A percentile compares a stretch with the other conserved stretches of the same genome.
Conservation (phyloP, 768 basidiomycete genomes). For the Filobasidium wieringae region DNA sequence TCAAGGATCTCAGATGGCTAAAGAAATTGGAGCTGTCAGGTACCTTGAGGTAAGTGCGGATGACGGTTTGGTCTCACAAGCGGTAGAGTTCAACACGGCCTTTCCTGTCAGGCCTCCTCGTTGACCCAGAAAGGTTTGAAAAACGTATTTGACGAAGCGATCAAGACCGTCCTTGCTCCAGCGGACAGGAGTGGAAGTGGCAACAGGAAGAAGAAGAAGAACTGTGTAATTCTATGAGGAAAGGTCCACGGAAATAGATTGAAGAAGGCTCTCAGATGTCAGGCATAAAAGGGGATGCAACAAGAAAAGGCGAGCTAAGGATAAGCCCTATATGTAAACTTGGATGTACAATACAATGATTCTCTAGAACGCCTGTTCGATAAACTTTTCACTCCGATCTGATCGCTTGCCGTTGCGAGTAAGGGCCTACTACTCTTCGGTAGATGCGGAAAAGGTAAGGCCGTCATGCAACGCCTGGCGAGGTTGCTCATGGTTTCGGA, state of each 20-base stretch:
- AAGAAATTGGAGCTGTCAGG: constrained; percentile 90
- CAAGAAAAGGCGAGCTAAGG: no score
- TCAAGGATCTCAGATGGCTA: constrained; percentile 69
- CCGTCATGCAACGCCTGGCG: background rate
- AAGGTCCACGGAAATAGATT: constrained; percentile 1
- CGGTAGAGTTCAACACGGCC: background rate
- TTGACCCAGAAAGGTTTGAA: constrained; percentile 97
- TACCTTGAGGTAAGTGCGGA: constrained; percentile 32
- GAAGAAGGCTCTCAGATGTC: no score
- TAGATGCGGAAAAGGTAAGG: background rate
- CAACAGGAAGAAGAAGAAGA: constrained; percentile 37
- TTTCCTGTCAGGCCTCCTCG: constrained; percentile 48
- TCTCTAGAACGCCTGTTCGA: no score
- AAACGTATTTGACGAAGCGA: constrained; percentile 98
- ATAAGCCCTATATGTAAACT: no score
- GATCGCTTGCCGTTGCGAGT: no score
- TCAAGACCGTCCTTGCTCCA: constrained; percentile 64
- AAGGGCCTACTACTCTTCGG: no score
- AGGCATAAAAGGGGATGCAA: no score
- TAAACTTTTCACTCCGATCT: no score
- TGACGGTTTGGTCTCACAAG: background rate
- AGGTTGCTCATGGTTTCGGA: no score
- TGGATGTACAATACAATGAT: no score
- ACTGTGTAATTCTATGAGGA: constrained; percentile 37
- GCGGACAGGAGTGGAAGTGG: constrained; percentile 11